A percentile compares a stretch with the other conserved stretches of the same genome.
These are phyloP conservation scores for Penicillium digitatum DNA, from an alignment of 2,329 filamentous ascomycete species.

Conservation along the genomic window DNA sequence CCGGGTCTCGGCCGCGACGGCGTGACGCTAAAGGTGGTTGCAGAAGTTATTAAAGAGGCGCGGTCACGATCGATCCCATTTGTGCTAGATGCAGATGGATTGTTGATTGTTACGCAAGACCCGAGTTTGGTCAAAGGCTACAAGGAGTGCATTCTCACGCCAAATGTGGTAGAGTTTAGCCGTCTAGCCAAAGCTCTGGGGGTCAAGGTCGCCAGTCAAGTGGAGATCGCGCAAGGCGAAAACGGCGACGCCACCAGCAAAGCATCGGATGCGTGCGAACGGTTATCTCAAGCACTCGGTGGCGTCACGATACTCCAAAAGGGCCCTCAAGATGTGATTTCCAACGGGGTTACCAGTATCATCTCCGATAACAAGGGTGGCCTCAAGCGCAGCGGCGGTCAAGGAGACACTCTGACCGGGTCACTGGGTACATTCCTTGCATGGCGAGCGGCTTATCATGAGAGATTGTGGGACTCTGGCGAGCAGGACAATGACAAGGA, in stretches of 20 bases:
- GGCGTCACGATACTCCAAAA: slow-evolving; percentile 93
- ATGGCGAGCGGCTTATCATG: slow-evolving; percentile 83
- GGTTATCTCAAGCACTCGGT: slow-evolving; percentile 70
- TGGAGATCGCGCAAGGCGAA: slow-evolving; percentile 36
- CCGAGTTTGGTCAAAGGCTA: slow-evolving; percentile 78
- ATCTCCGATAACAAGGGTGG: slow-evolving; percentile 75
- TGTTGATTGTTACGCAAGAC: slow-evolving; percentile 70
- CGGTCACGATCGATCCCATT: slow-evolving; percentile 67
- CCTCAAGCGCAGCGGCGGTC: slow-evolving; percentile 83
- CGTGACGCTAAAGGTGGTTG: slow-evolving; percentile 83
- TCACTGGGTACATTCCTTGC: slow-evolving; percentile 81
- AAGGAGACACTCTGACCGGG: slow-evolving; percentile 93
- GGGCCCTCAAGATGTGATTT: slow-evolving; percentile 75
- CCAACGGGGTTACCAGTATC: slow-evolving; percentile 71
- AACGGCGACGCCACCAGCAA: slow-evolving; percentile 45
- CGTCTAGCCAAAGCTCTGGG: slow-evolving; percentile 72
- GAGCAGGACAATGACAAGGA: slow-evolving; percentile 33
- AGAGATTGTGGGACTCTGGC: slow-evolving; percentile 66
- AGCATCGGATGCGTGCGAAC: slow-evolving; percentile 58
- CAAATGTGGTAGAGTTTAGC: slow-evolving; percentile 90
- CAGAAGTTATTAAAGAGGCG: slow-evolving; percentile 73
- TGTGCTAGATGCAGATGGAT: slow-evolving; percentile 86
- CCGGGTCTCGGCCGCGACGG: slow-evolving; percentile 86
- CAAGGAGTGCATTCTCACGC: slow-evolving; percentile 79
- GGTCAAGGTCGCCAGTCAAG: slow-evolving; percentile 53